phyloP scores from a whole-genome alignment of 331 rosid species.

The Malus hybrid region DNA sequence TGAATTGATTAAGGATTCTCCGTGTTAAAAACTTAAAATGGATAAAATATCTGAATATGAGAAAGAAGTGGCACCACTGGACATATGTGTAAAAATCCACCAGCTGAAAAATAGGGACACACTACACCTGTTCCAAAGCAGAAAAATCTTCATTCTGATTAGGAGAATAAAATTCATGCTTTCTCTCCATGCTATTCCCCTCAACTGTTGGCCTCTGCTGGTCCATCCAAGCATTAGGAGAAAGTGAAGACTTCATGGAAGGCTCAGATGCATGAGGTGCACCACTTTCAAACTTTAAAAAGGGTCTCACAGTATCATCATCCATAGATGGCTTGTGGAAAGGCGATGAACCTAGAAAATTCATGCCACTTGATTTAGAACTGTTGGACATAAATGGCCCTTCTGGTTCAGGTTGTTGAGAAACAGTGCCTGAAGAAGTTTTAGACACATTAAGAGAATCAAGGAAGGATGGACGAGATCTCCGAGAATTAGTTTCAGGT shows the following conservation, averaged over 20 bases:
- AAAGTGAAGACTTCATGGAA: constrained; percentile 20
- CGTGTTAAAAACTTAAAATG: not conserved
- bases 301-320: constrained; percentile 26
- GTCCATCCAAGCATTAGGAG: constrained; percentile 27
- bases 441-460: constrained; percentile 62
- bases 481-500: constrained; percentile 49
- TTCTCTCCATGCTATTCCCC: constrained; percentile 53
- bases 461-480: constrained; percentile 86
- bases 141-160: constrained; percentile 80
- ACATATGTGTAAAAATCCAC: not conserved
- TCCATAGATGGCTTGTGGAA: constrained; percentile 37
- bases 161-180: constrained; percentile 43
- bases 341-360: constrained; percentile 31
- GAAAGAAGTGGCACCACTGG: not conserved
- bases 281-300: constrained; percentile 28
- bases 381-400: constrained; percentile 31
- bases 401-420: constrained; percentile 30
- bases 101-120: not conserved
- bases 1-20: not conserved
- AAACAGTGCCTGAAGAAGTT: constrained; percentile 46
- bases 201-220: constrained; percentile 25
- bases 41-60: not conserved
- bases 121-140: constrained; percentile 86
- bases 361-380: constrained; percentile 33
- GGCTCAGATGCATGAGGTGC: constrained; percentile 30